Base-by-base conservation (phyloP, 306 rosid species). In the Lathyrus oleraceus region DNA sequence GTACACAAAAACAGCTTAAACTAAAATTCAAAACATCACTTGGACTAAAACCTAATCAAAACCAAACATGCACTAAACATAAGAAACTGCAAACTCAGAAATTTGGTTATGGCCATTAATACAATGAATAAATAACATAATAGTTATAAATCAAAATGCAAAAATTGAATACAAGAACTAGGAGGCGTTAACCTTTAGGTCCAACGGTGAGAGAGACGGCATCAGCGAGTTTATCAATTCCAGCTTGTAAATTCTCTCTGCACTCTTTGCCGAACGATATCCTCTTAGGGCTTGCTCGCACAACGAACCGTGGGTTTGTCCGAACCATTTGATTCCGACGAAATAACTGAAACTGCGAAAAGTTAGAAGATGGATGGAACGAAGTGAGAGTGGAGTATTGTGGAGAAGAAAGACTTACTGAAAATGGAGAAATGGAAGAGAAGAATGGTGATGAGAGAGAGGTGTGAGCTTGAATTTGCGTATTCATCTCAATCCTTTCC, bases 191-290 rank as follows among this genome's bases (percentile, higher is more conserved):
- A 92, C 98, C 98, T 90, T 76, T 90, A 62, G 98, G 98, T 71
- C 98, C 98, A 30, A 93, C 65, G 32, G 98, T 93, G n/a, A 93
- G 83, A 71, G 97, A 90, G 28, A 93, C 98, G 53, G 97, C 98
- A 78, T 90, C 96, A 15, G 97, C 97, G 36, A 90, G 90, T 83
- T 93, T 90, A 81, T 93, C 98, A 67, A 93, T 90, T 20, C 98
- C 98, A 21, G 65, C 60, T 74, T 74, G 97, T 40, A 93, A 74
- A 35, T 83, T 84, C 38, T 84, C 76, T 45, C 96, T 83, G 74
- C 96, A 86, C 52, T 88, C 98, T 74, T 67, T 81, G 40, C 88
- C 97, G 61, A 88, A 85, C 5, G 82, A 84, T 42, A 93, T 81
- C 82, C 45, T 90, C 79, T 90, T 93, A 23, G 96, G 78, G 38